Conservation (phyloP, 2,329 filamentous ascomycete genomes). For the Fusarium liriodendri region DNA sequence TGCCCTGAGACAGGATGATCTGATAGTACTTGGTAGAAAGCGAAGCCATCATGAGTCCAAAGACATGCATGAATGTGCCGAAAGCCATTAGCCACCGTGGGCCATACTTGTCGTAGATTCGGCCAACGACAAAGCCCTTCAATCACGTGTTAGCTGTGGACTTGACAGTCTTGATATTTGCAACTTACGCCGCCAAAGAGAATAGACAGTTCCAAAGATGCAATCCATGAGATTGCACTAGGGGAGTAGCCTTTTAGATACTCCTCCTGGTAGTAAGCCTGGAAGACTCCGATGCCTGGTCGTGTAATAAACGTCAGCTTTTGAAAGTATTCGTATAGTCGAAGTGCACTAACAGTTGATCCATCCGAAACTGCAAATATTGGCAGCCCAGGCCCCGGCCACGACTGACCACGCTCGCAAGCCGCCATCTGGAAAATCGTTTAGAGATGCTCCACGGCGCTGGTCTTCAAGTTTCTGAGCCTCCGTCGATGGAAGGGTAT, state of each 20-base stretch:
- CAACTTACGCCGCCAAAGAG: slow-evolving; percentile 1
- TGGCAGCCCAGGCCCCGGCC: background rate
- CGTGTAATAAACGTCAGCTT: background rate
- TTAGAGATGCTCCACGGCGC: background rate
- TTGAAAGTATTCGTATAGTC: too few relatives aligned
- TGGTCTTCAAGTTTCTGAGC: background rate
- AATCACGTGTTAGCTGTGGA: background rate
- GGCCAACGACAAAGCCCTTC: slow-evolving; percentile 69
- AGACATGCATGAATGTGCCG: slow-evolving; percentile 67
- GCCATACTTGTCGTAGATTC: slow-evolving; percentile 71
- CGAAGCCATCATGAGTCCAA: slow-evolving; percentile 72
- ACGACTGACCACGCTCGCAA: background rate
- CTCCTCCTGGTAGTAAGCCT: background rate
- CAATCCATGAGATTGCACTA: slow-evolving; percentile 3
- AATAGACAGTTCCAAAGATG: background rate
- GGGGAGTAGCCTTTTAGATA: background rate
- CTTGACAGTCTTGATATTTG: too few relatives aligned
- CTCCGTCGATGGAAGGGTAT: background rate
- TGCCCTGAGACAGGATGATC: slow-evolving; percentile 54
- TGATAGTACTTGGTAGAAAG: slow-evolving; percentile 57
- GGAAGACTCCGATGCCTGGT: background rate
- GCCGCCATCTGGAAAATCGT: background rate
- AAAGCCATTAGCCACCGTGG: slow-evolving; percentile 65
- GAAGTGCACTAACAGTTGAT: background rate
- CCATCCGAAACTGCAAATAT: slow-evolving; percentile 2